Evolutionary conservation across 179 eudicot genomes (phyloP), one percentile per base, ranked within the genome.

Genomic region (Spergularia azorica): DNA sequence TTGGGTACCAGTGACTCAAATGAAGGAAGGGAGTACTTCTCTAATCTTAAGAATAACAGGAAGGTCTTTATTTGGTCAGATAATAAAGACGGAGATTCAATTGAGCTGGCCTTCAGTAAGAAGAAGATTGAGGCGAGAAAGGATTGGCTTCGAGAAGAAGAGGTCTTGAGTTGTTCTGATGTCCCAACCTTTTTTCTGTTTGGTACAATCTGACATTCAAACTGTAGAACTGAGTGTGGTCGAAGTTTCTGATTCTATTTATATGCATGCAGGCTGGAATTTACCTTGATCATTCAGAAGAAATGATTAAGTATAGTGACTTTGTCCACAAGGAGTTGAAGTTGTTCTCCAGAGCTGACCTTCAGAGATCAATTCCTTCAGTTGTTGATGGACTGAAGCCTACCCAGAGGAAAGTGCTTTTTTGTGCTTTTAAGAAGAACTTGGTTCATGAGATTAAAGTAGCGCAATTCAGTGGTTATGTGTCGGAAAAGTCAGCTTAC

Each of bases 351-450:
- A 83, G 90, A 84, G 97, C 99, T 3, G 99, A 95, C 73, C 94
- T 95, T 85, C 94, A 89, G 66, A 85, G 97, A 75, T 95, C 99
- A 15, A 95, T 93, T 73, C 99, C 99, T 43, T 90, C 91, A 6
- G 84, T 95, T 92, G 90, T 90, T 74, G 99, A 95, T 85, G 99
- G 99, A 36, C 79, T 95, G 75, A 95, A 95, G 87, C 99, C 99
- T 18, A 97, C 97, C 17, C 99, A 95, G 81, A 91, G 99, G 72
- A 93, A 95, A 83, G 94, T 93, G 48, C 89, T 95, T n/a, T 95
- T 90, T 74, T 85, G 92, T 79, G 86, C 97, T 54, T 95, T 95
- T 52, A 95, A 93, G 86, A 87, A 85, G 64, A 90, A 90, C 77
- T 82, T 95, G 70, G 74, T 87, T 7, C 80, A 84, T 70, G 88